Evolutionary conservation across 805 yeast genomes (phyloP).

Genomic region (Kazachstania kunashirensis): DNA sequence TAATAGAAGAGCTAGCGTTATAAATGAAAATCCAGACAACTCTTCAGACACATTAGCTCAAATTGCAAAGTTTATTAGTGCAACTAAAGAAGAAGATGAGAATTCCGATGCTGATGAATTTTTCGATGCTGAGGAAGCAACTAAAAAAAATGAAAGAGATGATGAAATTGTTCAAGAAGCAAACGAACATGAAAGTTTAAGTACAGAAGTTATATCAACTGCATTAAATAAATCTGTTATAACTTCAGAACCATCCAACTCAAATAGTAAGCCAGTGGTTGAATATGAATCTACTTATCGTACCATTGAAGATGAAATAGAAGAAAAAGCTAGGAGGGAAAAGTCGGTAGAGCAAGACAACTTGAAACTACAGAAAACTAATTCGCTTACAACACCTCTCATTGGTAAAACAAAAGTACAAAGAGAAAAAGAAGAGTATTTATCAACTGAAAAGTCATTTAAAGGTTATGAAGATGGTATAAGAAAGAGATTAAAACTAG

Average conservation of each 20-base stretch:
- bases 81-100: slow-evolving; percentile 20
- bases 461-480: slow-evolving; percentile 80
- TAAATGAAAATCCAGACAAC: neutral
- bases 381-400: neutral
- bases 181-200: neutral
- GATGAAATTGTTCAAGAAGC: slow-evolving; percentile 8
- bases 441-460: slow-evolving; percentile 39
- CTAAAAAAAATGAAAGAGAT: too few relatives aligned
- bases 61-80: slow-evolving; percentile 21
- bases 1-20: neutral
- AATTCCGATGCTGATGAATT: slow-evolving; percentile 48
- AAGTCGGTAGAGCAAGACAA: neutral
- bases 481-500: slow-evolving; percentile 55
- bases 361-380: slow-evolving; percentile 1
- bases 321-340: neutral
- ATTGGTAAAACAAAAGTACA: slow-evolving; percentile 17
- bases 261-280: neutral
- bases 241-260: neutral
- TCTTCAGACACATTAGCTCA: slow-evolving; percentile 17
- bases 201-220: neutral
- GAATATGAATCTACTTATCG: neutral
- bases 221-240: neutral
- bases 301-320: neutral
- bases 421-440: slow-evolving; percentile 14
- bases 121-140: slow-evolving; percentile 60